Percentiles rank a stretch among this genome's conserved stretches.
Conservation (phyloP, 2,329 filamentous ascomycete genomes). For the Pseudogymnoascus sp. region DNA sequence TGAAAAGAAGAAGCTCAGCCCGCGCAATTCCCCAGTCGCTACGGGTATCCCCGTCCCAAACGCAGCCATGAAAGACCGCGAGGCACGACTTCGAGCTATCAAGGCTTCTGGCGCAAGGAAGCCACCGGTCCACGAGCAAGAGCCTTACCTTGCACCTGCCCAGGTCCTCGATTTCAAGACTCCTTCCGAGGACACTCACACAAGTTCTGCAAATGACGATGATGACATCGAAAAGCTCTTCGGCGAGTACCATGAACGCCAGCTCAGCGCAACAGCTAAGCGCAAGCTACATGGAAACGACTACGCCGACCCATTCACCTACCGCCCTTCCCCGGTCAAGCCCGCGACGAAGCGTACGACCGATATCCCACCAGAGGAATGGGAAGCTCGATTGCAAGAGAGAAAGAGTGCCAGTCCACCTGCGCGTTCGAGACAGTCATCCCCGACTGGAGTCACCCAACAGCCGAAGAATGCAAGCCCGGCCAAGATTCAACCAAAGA, state of each 20-base stretch:
- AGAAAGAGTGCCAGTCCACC: not conserved
- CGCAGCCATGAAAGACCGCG: conserved; percentile 29
- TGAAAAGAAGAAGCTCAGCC: conserved; percentile 28
- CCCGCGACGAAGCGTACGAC: not conserved
- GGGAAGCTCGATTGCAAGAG: not conserved
- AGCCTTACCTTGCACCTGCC: not conserved
- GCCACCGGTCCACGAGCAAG: conserved; percentile 7
- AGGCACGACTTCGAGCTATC: conserved; percentile 29
- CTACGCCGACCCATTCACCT: not conserved
- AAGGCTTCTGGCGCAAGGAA: conserved; percentile 20
- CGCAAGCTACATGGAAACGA: conserved; percentile 4
- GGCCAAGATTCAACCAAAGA: not conserved
- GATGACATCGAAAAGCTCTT: conserved; percentile 13
- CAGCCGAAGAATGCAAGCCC: not conserved
- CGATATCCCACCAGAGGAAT: not conserved
- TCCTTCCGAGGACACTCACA: not conserved
- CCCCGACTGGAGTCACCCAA: not conserved
- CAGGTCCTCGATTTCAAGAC: conserved; percentile 20
- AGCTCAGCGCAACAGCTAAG: not conserved
- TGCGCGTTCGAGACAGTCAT: not conserved
- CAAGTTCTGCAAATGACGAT: conserved; percentile 21
- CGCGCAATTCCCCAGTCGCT: conserved; percentile 17
- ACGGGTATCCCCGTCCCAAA: conserved; percentile 15
- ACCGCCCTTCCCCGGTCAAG: not conserved
- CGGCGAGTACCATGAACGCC: conserved; percentile 12